Evolutionary conservation across 2,329 filamentous ascomycete genomes (phyloP), one percentile per base, ranked within the genome.

Genomic region (Penicillium polonicum): DNA sequence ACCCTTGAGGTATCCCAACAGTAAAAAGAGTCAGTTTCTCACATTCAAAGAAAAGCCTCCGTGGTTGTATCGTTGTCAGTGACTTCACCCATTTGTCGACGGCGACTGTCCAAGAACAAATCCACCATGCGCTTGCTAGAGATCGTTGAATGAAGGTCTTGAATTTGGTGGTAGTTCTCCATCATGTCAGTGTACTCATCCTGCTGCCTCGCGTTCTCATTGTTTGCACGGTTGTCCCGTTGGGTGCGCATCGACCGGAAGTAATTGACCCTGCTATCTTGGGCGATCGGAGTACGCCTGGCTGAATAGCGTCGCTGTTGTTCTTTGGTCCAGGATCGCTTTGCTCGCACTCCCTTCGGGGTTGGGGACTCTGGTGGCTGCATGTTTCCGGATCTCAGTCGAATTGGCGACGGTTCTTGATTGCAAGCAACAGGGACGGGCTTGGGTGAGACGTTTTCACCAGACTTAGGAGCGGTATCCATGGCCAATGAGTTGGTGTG

Each of bases 91-190:
- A 59, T 66, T 46, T 63, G 66, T 33, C 52, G 66, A 5, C 71
- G 72, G 36, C 72, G 69, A 57, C 70, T 74, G 39, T 68, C 63
- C 62, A 76, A 58, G 57, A 76, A 76, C 48, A 69, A 55, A 36
- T 76, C 73, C 44, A 76, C 72, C 73, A 76, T 74, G 21, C 60
- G 66, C 51, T 75, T 74, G 59, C 69, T 73, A 29, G 70, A 71
- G 10, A 73, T 68, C 1, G 66, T 65, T 3, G 66, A 64, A 41
- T 66, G 65, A 33, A 61, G 43, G 19, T 63, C 67, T 46, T 69
- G 64, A 6, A 65, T 31, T 13, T 65, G 60, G 17, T 57, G 59
- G 39, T 68, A 64, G 21, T 61, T 52, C 8, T 62, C 63, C 48
- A 60, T 60, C 36, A 55, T 48, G 4, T 61, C 60, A 13, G 59